Base-by-base conservation (phyloP, 495 filamentous ascomycete genomes). In the Neurospora sp. region DNA sequence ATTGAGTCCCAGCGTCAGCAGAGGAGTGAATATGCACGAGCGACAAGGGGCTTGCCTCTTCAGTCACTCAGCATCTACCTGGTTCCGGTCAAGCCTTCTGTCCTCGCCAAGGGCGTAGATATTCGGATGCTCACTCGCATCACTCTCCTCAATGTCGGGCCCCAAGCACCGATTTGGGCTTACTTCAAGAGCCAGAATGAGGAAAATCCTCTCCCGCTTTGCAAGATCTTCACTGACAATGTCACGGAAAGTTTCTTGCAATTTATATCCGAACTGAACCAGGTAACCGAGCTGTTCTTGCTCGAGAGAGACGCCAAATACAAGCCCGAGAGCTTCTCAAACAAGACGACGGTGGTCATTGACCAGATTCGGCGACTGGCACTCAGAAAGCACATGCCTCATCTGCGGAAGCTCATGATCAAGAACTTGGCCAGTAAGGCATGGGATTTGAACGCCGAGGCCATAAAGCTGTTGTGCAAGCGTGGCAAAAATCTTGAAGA, bases 221-320 rank as follows among this genome's bases (percentile, higher is more conserved):
- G 83, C 44, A 86, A 85, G 69, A 86, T 91, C 37, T 85, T 86
- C 74, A 90, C 88, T 4, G 89, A 91, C 74, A 86, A 90, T 72
- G 87, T 90, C 20, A 85, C 86, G 2, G 61, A 76, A 12, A 75
- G 75, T 1, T 89, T 91, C 71, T 73, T 90, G 39, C 80, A 77
- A 0, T 85, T 88, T 41, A 77, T 88, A 3, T 78, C 82, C 8
- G 81, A 85, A 68, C 84, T 90, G 12, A 76, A 85, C 11, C 81
- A 79, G 71, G 73, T 90, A 18, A 82, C 84, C 27, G 88, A 90
- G 73, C 80, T 91, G 1, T 87, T 88, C 73, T 73, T 91, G 76
- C 78, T 89, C n/a, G 88, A 90, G 78, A 80, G 87, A 40, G 81
- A 79, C 20, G 46, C 68, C 37, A 87, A 86, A 75, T 77, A 81